A percentile compares a stretch with the other conserved stretches of the same genome.
Conservation (phyloP, 2,329 filamentous ascomycete species). For the Penicillium paneum region DNA sequence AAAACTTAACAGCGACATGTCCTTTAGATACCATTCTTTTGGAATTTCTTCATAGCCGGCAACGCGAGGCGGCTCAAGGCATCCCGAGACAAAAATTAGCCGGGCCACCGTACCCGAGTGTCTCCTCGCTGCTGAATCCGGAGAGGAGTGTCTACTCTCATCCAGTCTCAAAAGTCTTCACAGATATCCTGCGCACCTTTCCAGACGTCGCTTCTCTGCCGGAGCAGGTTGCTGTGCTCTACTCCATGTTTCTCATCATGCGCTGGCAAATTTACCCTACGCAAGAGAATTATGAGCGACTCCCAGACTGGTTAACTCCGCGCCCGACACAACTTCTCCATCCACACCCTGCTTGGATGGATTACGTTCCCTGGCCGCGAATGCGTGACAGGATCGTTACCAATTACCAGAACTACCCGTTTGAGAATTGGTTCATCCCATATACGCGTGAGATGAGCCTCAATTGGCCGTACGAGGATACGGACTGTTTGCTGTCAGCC, state of each 20-base stretch:
- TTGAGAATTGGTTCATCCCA: slow-evolving; percentile 79
- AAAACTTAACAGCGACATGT: slow-evolving; percentile 67
- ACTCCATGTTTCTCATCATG: slow-evolving; percentile 83
- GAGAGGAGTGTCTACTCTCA: slow-evolving; percentile 62
- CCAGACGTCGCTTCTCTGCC: slow-evolving; percentile 74
- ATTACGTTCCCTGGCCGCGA: slow-evolving; percentile 73
- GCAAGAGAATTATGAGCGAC: slow-evolving; percentile 70
- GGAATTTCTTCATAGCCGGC: slow-evolving; percentile 70
- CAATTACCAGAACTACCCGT: slow-evolving; percentile 57
- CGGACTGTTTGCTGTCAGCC: slow-evolving; percentile 62
- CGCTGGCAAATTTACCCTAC: slow-evolving; percentile 80
- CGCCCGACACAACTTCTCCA: slow-evolving; percentile 62
- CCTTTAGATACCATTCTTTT: slow-evolving; percentile 75
- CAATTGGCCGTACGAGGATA: slow-evolving; percentile 80
- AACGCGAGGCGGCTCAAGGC: slow-evolving; percentile 64
- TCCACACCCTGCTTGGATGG: slow-evolving; percentile 76
- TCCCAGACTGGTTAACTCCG: slow-evolving; percentile 72
- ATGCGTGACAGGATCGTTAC: slow-evolving; percentile 67
- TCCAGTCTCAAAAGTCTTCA: slow-evolving; percentile 78
- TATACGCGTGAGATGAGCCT: slow-evolving; percentile 72
- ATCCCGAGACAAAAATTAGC: slow-evolving; percentile 63
- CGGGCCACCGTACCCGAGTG: slow-evolving; percentile 75
- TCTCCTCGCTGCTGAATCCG: slow-evolving; percentile 74
- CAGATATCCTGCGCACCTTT: slow-evolving; percentile 80
- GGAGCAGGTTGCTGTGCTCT: slow-evolving; percentile 77